Evolutionary conservation across 2,329 filamentous ascomycete genomes (phyloP).

Genomic region (Colletotrichum tropicale): DNA sequence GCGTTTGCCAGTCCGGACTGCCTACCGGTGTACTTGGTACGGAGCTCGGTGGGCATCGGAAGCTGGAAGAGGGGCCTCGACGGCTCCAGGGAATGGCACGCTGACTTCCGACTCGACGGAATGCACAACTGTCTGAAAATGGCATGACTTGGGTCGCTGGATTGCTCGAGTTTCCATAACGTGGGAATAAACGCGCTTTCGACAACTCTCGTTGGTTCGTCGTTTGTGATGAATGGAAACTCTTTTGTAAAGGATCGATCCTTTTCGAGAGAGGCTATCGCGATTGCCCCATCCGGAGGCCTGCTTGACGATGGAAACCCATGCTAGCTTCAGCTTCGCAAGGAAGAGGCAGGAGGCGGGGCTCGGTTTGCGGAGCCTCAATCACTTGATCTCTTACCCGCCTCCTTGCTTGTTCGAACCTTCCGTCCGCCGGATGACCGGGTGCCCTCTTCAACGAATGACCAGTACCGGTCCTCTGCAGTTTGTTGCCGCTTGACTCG

Average conservation of each 20-base stretch:
- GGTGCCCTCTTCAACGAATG: not conserved
- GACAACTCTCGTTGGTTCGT: conserved; percentile 8
- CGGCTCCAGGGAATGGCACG: conserved; percentile 10
- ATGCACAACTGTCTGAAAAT: not conserved
- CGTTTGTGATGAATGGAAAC: not conserved
- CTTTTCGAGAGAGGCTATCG: not conserved
- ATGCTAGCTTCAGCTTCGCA: not conserved
- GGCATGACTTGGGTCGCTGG: conserved; percentile 10
- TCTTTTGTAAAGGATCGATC: not conserved
- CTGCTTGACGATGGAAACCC: not conserved
- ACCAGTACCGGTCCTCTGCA: not conserved
- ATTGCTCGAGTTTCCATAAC: conserved; percentile 7
- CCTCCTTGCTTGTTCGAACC: not conserved
- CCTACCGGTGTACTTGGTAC: not conserved
- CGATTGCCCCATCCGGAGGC: not conserved
- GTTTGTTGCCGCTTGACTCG: not conserved
- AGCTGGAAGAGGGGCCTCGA: conserved; percentile 5
- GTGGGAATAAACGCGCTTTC: conserved; percentile 6
- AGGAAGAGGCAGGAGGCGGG: not conserved
- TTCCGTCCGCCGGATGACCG: not conserved
- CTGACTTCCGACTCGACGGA: not conserved
- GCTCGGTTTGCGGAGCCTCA: not conserved
- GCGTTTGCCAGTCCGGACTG: not conserved
- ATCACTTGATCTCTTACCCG: not conserved
- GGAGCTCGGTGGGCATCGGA: conserved; percentile 4